Conservation (phyloP, 192 early-diverging fungal genomes). For the Coemansia sp. region DNA sequence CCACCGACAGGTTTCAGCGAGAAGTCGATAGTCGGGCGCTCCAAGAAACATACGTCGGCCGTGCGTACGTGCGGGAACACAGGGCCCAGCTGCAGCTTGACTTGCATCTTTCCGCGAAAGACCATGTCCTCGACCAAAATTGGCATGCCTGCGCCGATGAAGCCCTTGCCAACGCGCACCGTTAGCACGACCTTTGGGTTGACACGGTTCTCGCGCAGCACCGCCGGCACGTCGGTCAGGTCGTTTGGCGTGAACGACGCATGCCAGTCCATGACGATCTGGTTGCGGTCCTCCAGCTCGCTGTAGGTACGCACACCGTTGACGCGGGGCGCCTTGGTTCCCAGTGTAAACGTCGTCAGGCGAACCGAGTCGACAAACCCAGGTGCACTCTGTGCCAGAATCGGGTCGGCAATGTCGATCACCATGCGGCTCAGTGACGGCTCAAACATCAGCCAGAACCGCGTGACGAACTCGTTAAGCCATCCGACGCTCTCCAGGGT, state of each 20-base stretch:
- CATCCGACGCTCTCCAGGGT: constrained; percentile 76
- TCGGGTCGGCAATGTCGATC: constrained; percentile 67
- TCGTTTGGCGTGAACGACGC: constrained; percentile 84
- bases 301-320: constrained; percentile 71
- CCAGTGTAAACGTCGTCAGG: constrained; percentile 73
- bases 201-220: constrained; percentile 66
- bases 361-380: constrained; percentile 78
- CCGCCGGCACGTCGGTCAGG: constrained; percentile 66
- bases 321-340: constrained; percentile 73
- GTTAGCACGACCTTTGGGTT: constrained; percentile 88
- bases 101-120: constrained; percentile 72
- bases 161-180: constrained; percentile 83
- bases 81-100: constrained; percentile 82
- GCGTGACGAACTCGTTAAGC: constrained; percentile 84
- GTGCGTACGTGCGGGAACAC: constrained; percentile 86
- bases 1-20: constrained; percentile 86
- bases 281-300: constrained; percentile 68
- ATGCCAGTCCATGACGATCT: constrained; percentile 88
- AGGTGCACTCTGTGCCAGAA: constrained; percentile 74
- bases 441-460: constrained; percentile 92
- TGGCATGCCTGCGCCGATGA: constrained; percentile 80
- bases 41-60: constrained; percentile 80
- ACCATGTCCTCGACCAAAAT: constrained; percentile 85
- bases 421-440: constrained; percentile 77
- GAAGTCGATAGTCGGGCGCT: constrained; percentile 87